Conservation (phyloP, 176 grass and related monocot genomes). For the Oryza meyeriana region DNA sequence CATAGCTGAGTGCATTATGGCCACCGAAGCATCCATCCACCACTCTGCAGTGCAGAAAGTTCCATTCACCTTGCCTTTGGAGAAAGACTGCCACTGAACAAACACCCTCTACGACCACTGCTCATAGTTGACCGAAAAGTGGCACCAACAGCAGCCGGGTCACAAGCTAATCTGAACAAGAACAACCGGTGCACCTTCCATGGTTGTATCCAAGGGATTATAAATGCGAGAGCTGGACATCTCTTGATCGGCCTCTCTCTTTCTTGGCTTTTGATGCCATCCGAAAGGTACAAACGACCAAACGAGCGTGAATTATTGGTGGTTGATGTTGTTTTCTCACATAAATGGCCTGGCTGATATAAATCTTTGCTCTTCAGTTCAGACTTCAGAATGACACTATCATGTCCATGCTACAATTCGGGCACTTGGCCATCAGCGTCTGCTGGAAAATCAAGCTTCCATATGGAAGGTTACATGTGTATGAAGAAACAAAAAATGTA, state of each 20-base stretch:
- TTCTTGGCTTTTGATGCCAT: background rate
- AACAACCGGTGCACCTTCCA: background rate
- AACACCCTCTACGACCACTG: background rate
- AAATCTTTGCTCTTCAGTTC: background rate
- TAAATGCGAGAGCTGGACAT: background rate
- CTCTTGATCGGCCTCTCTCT: constrained; percentile 2
- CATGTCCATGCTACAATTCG: background rate
- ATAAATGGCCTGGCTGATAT: background rate
- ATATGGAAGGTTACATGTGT: background rate
- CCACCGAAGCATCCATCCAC: background rate
- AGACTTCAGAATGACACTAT: background rate
- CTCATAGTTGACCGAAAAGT: constrained; percentile 29
- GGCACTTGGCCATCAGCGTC: background rate
- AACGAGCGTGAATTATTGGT: background rate
- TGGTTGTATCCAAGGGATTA: background rate
- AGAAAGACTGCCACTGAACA: constrained; percentile 24
- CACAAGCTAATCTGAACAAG: background rate
- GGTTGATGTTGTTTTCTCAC: background rate
- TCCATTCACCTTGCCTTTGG: constrained; percentile 8
- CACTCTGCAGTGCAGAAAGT: background rate
- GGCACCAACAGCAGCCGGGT: background rate
- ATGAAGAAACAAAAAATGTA: background rate
- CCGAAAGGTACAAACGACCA: background rate
- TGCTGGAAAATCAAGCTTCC: background rate
- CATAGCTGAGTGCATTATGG: background rate